Base-by-base conservation (phyloP, 495 filamentous ascomycete species). In the Collariella sp. region DNA sequence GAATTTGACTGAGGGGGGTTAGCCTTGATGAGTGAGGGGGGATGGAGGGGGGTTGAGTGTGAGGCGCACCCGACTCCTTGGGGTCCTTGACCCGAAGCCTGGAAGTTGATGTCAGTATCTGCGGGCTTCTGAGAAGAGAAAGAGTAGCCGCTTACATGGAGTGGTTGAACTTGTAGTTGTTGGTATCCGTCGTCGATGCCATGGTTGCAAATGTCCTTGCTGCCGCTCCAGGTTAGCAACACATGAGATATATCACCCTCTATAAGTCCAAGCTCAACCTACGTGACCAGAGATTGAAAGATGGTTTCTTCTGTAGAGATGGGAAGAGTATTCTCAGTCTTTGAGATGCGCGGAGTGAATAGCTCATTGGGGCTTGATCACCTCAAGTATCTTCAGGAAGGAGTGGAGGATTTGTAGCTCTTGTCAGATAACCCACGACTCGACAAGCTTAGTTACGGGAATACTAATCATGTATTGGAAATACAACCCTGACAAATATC, bases 11-110 rank as follows among this genome's bases (percentile, higher is more conserved):
- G 43, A 16, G 51, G 18, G 26, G 33, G 15, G 12, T 7, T 12
- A n/a, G n/a, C n/a, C n/a, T n/a, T n/a, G n/a, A 47, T 52, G 18
- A 55, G 52, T 52, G 15, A 26, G 4, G 1, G 6, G 4, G 49
- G 18, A 34, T 35, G 10, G 38, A 15, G 7, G 18, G 16, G 5
- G n/a, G 16, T 13, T 29, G 40, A 34, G 33, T 24, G 22, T 5
- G 39, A 19, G 9, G 5, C 65, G 29, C 69, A 85, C 85, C 71
- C 19, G 88, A 95, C 63, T 75, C 79, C 67, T 90, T 83, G 3
- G 93, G 93, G 69, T 98, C 89, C 71, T 96, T 97, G 66, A 96
- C 88, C 70, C 93, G 83, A 61, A 96, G 71, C 91, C 91, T 95
- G 52, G n/a, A n/a, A n/a, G 7, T 35, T 11, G 26, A 26, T 66